These are phyloP conservation scores for Pichia insulana DNA, from an alignment of 805 yeast species.

Conservation along the genomic window DNA sequence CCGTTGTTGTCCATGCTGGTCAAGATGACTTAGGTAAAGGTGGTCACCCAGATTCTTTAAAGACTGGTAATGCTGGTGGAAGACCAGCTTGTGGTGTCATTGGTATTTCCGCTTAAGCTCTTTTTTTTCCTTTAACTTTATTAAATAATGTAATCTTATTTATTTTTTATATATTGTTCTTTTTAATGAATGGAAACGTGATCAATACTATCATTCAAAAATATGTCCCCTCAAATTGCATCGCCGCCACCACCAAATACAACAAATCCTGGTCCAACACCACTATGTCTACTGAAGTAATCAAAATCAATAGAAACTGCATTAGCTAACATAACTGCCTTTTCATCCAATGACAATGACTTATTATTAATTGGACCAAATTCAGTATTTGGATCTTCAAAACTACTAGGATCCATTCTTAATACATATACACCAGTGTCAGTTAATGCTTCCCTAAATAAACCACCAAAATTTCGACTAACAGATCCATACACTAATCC, in stretches of 20 bases:
- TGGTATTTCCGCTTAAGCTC: slow-evolving; percentile 52
- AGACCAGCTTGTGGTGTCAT: slow-evolving; percentile 99
- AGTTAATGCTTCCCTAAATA: slow-evolving; percentile 86
- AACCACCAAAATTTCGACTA: slow-evolving; percentile 91
- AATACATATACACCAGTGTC: slow-evolving; percentile 86
- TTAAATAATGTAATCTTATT: not conserved
- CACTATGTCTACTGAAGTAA: slow-evolving; percentile 89
- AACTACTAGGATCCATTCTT: slow-evolving; percentile 69
- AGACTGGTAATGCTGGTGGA: slow-evolving; percentile 96
- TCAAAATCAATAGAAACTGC: slow-evolving; percentile 94
- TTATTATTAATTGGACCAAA: slow-evolving; percentile 37
- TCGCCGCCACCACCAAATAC: slow-evolving; percentile 13
- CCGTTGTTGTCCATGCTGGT: slow-evolving; percentile 91
- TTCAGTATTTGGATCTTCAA: slow-evolving; percentile 45
- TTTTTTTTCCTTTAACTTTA: not conserved
- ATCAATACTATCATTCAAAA: no score
- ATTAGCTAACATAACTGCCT: slow-evolving; percentile 78
- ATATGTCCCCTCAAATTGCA: no score
- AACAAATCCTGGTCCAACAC: slow-evolving; percentile 38
- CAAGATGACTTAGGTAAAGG: slow-evolving; percentile 93
- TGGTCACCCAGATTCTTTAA: slow-evolving; percentile 81
- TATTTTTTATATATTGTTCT: not conserved
- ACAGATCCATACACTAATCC: slow-evolving; percentile 64
- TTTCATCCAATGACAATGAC: slow-evolving; percentile 61
- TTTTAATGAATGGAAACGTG: not conserved